Conservation (phyloP, 2,329 filamentous ascomycete genomes). For the Dactylellina sp. region DNA sequence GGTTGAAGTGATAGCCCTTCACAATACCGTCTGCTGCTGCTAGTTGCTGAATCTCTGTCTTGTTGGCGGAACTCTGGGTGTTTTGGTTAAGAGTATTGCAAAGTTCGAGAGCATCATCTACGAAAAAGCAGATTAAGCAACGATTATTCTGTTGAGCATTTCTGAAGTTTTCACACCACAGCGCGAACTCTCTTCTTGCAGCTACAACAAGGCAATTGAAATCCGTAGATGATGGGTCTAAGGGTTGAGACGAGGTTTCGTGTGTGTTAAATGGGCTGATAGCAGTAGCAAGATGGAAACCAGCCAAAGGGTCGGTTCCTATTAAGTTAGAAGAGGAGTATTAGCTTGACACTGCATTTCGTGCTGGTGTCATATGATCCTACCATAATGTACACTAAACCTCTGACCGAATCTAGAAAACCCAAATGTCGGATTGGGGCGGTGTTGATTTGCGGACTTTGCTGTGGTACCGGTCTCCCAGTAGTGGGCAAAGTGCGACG, state of each 20-base stretch:
- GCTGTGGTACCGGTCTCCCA: conserved; percentile 24
- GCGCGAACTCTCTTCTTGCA: conserved; percentile 23
- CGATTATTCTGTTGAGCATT: background rate
- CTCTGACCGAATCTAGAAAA: conserved; percentile 27
- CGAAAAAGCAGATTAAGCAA: conserved; percentile 23
- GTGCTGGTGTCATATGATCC: background rate
- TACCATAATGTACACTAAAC: conserved; percentile 45
- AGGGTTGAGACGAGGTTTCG: background rate
- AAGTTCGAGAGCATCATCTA: conserved; percentile 45
- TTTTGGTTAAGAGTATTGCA: conserved; percentile 10
- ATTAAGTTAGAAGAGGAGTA: background rate
- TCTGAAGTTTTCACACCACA: conserved; percentile 25
- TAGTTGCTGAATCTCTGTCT: background rate
- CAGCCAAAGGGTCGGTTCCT: conserved; percentile 68
- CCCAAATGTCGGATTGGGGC: conserved; percentile 13
- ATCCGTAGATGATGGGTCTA: background rate
- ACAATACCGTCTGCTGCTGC: background rate
- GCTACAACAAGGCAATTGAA: conserved; percentile 13
- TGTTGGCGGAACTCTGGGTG: background rate
- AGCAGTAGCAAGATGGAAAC: conserved; percentile 71
- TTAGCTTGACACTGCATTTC: too few relatives aligned
- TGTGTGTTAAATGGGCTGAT: conserved; percentile 61
- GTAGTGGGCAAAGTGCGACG: conserved; percentile 14
- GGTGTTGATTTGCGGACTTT: background rate
- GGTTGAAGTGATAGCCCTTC: conserved; percentile 59